Conservation (phyloP, 2,329 filamentous ascomycete genomes). For the Fusarium torulosum region DNA sequence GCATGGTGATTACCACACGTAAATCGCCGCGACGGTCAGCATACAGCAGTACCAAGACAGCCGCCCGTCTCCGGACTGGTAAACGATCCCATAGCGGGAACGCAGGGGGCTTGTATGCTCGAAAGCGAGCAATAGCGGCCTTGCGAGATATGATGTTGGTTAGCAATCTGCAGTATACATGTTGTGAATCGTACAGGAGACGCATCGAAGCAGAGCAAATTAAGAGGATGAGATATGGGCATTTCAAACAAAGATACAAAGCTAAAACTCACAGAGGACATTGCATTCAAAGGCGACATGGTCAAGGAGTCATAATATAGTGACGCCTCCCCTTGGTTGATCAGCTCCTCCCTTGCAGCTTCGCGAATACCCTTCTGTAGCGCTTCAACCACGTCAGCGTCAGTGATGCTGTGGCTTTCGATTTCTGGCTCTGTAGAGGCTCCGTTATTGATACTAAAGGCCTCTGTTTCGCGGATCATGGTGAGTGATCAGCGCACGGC, state of each 20-base stretch:
- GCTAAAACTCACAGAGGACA: constrained; percentile 64
- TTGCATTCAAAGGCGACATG: constrained; percentile 68
- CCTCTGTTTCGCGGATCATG: constrained; percentile 37
- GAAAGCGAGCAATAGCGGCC: constrained; percentile 71
- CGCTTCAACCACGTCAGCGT: constrained; percentile 47
- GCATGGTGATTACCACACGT: constrained; percentile 77
- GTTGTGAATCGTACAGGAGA: constrained; percentile 22
- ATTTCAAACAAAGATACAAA: not conserved
- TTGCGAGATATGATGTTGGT: constrained; percentile 48
- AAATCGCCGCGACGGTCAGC: constrained; percentile 86
- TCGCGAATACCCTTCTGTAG: constrained; percentile 43
- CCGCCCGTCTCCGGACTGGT: constrained; percentile 77
- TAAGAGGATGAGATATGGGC: not conserved
- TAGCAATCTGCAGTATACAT: constrained; percentile 22
- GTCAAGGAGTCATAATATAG: constrained; percentile 69
- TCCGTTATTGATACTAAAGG: constrained; percentile 21
- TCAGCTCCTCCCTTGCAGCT: constrained; percentile 31
- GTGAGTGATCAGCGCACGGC: constrained; percentile 22
- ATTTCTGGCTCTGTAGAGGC: constrained; percentile 18
- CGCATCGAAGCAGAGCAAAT: constrained; percentile 22
- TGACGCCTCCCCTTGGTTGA: constrained; percentile 56
- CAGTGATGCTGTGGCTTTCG: constrained; percentile 41
- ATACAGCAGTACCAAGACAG: constrained; percentile 89
- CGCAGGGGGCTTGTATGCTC: constrained; percentile 70
- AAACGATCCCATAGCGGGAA: constrained; percentile 73